Base-by-base conservation (phyloP, 148 eudicot genomes). In the Arbutus unedo region DNA sequence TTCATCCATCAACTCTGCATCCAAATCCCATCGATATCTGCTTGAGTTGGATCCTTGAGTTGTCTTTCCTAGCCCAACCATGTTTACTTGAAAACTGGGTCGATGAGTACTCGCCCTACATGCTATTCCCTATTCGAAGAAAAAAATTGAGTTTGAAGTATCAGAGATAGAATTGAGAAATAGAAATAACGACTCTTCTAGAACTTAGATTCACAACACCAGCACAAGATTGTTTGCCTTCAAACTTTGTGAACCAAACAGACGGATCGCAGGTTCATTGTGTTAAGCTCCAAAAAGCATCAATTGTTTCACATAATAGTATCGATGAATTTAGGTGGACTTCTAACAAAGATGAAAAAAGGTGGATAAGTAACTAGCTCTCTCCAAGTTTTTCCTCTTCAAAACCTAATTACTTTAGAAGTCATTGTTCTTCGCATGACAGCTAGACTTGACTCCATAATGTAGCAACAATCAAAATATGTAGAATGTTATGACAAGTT, bases 41-140 rank as follows among this genome's bases (percentile, higher is more conserved):
- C 94, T 91, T 56, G 98, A 93, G 76, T 90, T 91, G 67, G 98
- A 94, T 76, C 98, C 83, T 77, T 85, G 96, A 43, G 84, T 84
- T 48, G 94, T 87, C 84, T 91, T 94, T 83, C 92, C 98, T 74
- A 94, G 85, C 55, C 98, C 98, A 83, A 93, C 97, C 97, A 96
- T 93, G 92, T 96, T 94, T 79, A 93, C 97, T 73, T 91, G 98
- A 83, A 94, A 94, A 84, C 95, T 94, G 14, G 99, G 95, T 43
- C 93, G 86, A 83, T 96, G 99, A 43, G 99, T 93, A 85, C 94
- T 93, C 21, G 98, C 95, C 87, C 98, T 90, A 86, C 99, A 93
- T 77, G 98, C 94, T 95, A 94, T 96, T 77, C 99, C 95, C 99
- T 94, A 87, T n/a, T 68, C 21, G 25, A 23, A 60, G 57, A 31